Conservation (phyloP, 768 basidiomycete species). For the Leccinum ochraceum region DNA sequence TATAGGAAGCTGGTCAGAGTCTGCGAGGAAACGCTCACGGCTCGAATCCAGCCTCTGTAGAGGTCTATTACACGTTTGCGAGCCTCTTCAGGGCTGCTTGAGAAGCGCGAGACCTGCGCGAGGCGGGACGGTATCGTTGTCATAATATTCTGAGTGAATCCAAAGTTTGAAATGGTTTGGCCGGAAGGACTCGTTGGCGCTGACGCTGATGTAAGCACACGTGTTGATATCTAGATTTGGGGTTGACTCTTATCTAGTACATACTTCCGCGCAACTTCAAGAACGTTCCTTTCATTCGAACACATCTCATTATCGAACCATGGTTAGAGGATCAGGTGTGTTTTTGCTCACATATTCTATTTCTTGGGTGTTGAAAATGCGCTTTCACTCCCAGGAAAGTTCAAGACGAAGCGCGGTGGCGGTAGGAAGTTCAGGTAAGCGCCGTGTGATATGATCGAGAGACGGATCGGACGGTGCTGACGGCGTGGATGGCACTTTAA, state of each 20-base stretch:
- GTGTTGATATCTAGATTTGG: conserved; percentile 11
- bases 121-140: conserved; percentile 90
- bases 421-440: conserved; percentile 79
- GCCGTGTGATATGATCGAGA: conserved; percentile 2
- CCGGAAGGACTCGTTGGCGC: conserved; percentile 5
- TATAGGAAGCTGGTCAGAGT: neutral
- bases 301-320: conserved; percentile 11
- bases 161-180: neutral
- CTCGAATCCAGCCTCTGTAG: conserved; percentile 93
- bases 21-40: conserved; percentile 49
- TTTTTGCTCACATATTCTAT: neutral
- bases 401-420: conserved; percentile 85
- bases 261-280: conserved; percentile 2
- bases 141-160: conserved; percentile 38
- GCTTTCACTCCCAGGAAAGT: conserved; percentile 54
- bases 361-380: neutral
- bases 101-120: conserved; percentile 67
- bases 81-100: conserved; percentile 57
- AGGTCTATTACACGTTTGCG: conserved; percentile 69
- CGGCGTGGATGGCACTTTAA: conserved; percentile 25
- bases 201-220: conserved; percentile 20
- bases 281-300: neutral
- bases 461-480: conserved; percentile 14
- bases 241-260: conserved; percentile 24
- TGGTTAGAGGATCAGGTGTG: conserved; percentile 37